phyloP scores from a whole-genome alignment of 164 flowering plant genomes.

The Nymphaea colorata region DNA sequence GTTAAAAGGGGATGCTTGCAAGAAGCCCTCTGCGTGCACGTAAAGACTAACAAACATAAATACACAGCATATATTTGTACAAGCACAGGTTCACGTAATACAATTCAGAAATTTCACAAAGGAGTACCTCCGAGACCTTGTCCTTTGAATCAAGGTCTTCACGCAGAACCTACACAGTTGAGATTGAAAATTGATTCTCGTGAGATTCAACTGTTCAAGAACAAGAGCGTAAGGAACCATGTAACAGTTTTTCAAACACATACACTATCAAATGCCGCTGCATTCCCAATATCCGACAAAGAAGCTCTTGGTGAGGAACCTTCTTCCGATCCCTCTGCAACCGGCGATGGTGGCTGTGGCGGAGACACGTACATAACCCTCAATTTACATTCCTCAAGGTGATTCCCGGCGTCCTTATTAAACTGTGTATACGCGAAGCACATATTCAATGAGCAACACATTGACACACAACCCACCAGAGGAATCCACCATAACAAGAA shows the following conservation, averaged over 20 bases:
- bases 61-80: no score
- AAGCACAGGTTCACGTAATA: background rate
- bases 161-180: background rate
- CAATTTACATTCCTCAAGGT: slow-evolving; percentile 74
- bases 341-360: slow-evolving; percentile 77
- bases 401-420: slow-evolving; percentile 54
- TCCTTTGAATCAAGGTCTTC: background rate
- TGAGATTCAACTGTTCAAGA: background rate
- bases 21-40: no score
- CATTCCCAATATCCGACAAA: slow-evolving; percentile 31
- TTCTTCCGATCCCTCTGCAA: slow-evolving; percentile 91
- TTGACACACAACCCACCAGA: background rate
- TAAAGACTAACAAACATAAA: no score
- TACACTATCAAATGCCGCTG: background rate
- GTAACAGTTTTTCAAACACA: no score
- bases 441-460: background rate
- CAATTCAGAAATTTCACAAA: background rate
- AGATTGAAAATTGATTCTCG: background rate
- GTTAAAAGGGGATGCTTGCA: no score
- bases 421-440: slow-evolving; percentile 27
- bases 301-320: slow-evolving; percentile 65
- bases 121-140: background rate
- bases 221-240: background rate
- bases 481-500: no score
- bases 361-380: slow-evolving; percentile 75